Evolutionary conservation across 2,329 filamentous ascomycete species (phyloP).

Genomic region (Taxawa tesnikishii): DNA sequence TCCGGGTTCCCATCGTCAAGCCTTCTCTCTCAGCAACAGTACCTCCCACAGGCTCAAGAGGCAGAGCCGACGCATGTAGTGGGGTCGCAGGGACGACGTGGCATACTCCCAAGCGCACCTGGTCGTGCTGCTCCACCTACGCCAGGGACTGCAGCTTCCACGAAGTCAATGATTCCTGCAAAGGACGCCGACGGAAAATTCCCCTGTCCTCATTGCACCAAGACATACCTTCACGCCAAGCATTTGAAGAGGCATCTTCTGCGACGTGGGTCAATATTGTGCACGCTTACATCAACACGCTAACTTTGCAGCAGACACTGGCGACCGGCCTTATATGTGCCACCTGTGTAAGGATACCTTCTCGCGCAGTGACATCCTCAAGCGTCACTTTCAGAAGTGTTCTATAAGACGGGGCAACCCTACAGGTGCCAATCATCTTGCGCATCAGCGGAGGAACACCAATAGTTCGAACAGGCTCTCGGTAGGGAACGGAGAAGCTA

Average conservation of each 20-base stretch:
- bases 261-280: conserved; percentile 60
- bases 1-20: conserved; percentile 22
- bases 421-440: conserved; percentile 85
- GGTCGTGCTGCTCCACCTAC: conserved; percentile 68
- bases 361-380: conserved; percentile 92
- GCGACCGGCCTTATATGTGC: conserved; percentile 96
- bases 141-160: conserved; percentile 41
- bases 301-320: conserved; percentile 61
- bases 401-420: conserved; percentile 93
- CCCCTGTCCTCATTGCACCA: conserved; percentile 94
- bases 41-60: conserved; percentile 26
- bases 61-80: conserved; percentile 77
- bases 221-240: conserved; percentile 95
- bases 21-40: conserved; percentile 18
- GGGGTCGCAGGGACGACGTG: conserved; percentile 82
- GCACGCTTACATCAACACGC: conserved; percentile 11
- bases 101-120: conserved; percentile 82
- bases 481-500: conserved; percentile 22
- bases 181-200: conserved; percentile 98
- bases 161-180: conserved; percentile 76
- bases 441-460: conserved; percentile 46
- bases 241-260: conserved; percentile 93
- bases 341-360: conserved; percentile 96
- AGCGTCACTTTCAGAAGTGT: conserved; percentile 98
- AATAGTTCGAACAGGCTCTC: conserved; percentile 26